Conservation (phyloP, 148 eudicot species). For the Salicornia ramosissima region DNA sequence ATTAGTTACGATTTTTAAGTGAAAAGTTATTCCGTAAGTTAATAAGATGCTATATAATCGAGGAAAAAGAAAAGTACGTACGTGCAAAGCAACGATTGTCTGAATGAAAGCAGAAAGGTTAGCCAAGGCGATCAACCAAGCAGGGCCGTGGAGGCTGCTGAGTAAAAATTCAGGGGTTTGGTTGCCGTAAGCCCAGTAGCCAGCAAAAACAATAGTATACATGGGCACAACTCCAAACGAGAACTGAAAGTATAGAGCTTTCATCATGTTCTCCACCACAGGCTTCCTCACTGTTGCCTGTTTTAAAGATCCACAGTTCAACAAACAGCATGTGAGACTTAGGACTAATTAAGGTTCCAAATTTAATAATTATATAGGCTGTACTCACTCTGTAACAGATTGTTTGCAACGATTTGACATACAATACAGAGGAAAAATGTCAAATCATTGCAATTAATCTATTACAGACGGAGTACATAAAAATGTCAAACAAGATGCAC, state of each 20-base stretch:
- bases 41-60: too few relatives aligned
- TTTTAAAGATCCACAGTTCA: not conserved
- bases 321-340: constrained; percentile 7
- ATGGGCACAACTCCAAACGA: constrained; percentile 69
- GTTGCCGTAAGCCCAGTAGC: constrained; percentile 95
- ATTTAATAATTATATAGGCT: not conserved
- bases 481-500: not conserved
- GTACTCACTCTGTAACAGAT: too few relatives aligned
- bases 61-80: too few relatives aligned
- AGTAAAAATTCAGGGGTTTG: constrained; percentile 57
- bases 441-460: too few relatives aligned
- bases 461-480: too few relatives aligned
- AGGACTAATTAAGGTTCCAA: not conserved
- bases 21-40: too few relatives aligned
- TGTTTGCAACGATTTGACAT: too few relatives aligned
- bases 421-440: too few relatives aligned
- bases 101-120: constrained; percentile 74
- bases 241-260: constrained; percentile 91
- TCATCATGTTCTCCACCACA: constrained; percentile 93
- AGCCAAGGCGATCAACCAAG: constrained; percentile 70
- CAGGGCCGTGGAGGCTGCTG: constrained; percentile 60
- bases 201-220: constrained; percentile 69
- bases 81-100: constrained; percentile 78
- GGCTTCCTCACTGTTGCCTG: constrained; percentile 93
- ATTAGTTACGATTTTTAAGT: too few relatives aligned